Evolutionary conservation across 1,139 yeast species (phyloP), one percentile per base, ranked within the genome.

Genomic region (Zygotorulaspora mrakii): DNA sequence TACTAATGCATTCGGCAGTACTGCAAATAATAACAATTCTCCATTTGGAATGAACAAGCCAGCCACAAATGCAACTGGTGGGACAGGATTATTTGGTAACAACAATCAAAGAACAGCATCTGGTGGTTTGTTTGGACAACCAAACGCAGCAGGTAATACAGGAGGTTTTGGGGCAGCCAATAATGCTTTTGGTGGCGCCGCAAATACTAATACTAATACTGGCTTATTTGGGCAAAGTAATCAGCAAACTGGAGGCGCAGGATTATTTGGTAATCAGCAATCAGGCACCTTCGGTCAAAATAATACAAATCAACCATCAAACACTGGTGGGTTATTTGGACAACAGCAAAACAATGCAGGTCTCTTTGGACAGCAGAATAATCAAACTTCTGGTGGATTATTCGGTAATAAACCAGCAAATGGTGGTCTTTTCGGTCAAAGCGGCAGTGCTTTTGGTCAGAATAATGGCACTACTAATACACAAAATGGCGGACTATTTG

Each of bases 361-460:
- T n/a, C n/a, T n/a, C n/a, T n/a, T n/a, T n/a, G n/a, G n/a, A n/a
- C n/a, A n/a, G n/a, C n/a, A n/a, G n/a, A n/a, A 42, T 29, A 31
- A 31, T 27, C 39, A 33, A 9, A 30, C 42, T 46, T 37, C 47
- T 42, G 49, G 49, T 18, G 27, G 27, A 24, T 24, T 24, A 24
- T 24, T 24, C 22, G 22, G 22, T n/a, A 53, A 56, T 13, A 65
- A 62, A 46, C 64, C 65, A 16, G 48, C 65, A n/a, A 47, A 60
- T 34, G 70, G 72, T 13, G 65, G 61, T 3, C 35, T 55, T 31
- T 59, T 59, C 39, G 64, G 62, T 4, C 56, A 51, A 33, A 50
- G 40, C 21, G 43, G 42, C 20, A 48, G 37, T 4, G 40, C 64
- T 16, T 64, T 66, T 46, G 67, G 67, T 16, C 48, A 46, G 21